Base-by-base conservation (phyloP, 2,329 filamentous ascomycete genomes). In the Venturia nashicola region DNA sequence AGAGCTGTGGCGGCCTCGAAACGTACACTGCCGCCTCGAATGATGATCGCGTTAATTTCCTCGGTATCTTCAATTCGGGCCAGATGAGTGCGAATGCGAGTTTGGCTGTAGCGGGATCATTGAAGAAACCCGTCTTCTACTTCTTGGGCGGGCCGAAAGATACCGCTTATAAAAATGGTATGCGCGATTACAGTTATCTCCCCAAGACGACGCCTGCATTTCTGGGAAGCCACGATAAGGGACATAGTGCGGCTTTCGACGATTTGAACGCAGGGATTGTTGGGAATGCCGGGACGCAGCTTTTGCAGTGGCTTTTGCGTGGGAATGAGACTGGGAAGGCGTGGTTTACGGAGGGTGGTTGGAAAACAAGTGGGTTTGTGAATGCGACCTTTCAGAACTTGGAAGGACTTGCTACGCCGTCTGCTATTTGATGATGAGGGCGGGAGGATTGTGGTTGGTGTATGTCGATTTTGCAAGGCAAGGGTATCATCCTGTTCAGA, bases 251-350 rank as follows among this genome's bases (percentile, higher is more conserved):
- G 18, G 43, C 43, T 20, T 46, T 46, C 20, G 65, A 67, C 0
- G 66, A 75, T 18, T 66, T 71, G 36, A 64, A 62, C 3, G 73
- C 72, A 12, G 74, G 71, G 43, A 40, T 67, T n/a, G 63, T 67
- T 8, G 68, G 67, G 5, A 18, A 61, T 61, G 34, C 59, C 51
- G 27, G 40, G 4, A 59, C 62, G 61, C 65, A 68, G 20, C 67
- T 46, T 46, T 20, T 46, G 18, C 43, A 46, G 43, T 46, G 43
- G 43, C 18, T 46, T 46, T 20, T 46, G 43, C 43, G 43, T 1
- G 43, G 43, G 18, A 46, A 46, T 46, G n/a, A 23, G 43, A 46
- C 43, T 20, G 43, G 43, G 7, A 46, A 46, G n/a, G 43, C 43
- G 18, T 46, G 43, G 43, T 46, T 46, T 20, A 46, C 43, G n/a